Evolutionary conservation across 2,329 filamentous ascomycete species (phyloP).

Genomic region (Biscogniauxia marginata): DNA sequence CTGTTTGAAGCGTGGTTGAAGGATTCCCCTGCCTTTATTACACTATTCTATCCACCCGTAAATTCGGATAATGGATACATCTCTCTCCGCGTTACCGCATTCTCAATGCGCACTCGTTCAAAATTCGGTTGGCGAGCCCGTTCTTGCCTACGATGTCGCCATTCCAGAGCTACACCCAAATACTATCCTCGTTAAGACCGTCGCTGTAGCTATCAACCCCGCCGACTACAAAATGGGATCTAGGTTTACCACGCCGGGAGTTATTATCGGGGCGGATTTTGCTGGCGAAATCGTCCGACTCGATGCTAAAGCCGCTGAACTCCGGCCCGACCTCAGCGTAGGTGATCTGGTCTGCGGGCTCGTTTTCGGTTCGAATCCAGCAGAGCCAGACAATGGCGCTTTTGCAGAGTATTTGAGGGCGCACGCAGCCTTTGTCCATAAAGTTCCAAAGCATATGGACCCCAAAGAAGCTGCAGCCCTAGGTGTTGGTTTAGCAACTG

Average conservation of each 20-base stretch:
- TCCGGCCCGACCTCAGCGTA: not conserved
- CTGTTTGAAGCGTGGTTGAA: no score
- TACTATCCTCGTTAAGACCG: conserved; percentile 2
- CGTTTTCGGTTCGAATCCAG: conserved; percentile 6
- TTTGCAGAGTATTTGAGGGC: conserved; percentile 14
- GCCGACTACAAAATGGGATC: conserved; percentile 3
- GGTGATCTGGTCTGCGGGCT: conserved; percentile 8
- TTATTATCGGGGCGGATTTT: conserved; percentile 1
- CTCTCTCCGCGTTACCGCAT: not conserved
- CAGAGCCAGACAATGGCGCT: conserved; percentile 1
- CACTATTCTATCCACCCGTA: no score
- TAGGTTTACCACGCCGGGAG: not conserved
- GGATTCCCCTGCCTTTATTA: no score
- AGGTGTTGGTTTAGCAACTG: conserved; percentile 4
- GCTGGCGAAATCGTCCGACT: not conserved
- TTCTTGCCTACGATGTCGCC: not conserved
- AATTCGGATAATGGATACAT: no score
- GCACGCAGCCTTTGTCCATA: not conserved
- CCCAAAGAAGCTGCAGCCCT: conserved; percentile 6
- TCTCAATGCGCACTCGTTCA: not conserved
- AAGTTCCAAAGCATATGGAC: conserved; percentile 1
- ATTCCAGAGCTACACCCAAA: not conserved
- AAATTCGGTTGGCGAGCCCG: not conserved
- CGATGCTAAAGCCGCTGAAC: no score
- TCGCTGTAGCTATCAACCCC: conserved; percentile 4